Evolutionary conservation across 257 asterid species (phyloP).

Genomic region (Rehmannia glutinosa): DNA sequence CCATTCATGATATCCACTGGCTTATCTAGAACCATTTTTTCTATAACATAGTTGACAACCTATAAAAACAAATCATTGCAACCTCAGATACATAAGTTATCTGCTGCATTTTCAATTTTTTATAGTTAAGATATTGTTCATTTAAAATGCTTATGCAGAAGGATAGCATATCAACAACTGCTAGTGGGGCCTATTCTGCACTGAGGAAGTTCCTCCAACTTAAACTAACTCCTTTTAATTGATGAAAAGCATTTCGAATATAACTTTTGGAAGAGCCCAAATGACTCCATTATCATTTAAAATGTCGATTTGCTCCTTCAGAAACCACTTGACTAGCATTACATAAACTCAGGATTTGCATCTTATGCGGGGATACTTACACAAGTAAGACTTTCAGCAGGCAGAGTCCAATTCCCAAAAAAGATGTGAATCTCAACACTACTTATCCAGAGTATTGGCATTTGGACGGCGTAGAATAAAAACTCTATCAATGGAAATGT

Average conservation of each 20-base stretch:
- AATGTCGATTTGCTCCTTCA: neutral
- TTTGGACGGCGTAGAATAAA: neutral
- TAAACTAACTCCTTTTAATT: neutral
- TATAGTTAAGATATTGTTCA: neutral
- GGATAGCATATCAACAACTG: conserved; percentile 3
- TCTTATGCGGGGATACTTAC: neutral
- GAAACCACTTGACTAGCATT: neutral
- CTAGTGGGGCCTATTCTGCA: neutral
- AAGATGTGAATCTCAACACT: neutral
- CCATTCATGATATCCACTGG: conserved; percentile 48
- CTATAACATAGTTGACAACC: conserved; percentile 81
- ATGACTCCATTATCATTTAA: neutral
- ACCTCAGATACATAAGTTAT: neutral
- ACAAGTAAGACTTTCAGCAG: neutral
- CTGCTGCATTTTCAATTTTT: conserved; percentile 1
- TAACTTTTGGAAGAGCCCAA: neutral
- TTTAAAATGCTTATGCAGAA: neutral
- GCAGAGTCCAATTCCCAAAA: neutral
- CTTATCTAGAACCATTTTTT: conserved; percentile 81
- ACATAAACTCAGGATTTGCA: neutral
- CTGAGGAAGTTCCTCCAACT: neutral
- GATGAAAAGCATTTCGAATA: too few species aligned
- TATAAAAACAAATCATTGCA: conserved; percentile 28
- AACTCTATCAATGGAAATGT: neutral
- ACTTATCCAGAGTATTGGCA: neutral